Evolutionary conservation across 768 basidiomycete genomes (phyloP).

Genomic region (Podaxis pistillaris): DNA sequence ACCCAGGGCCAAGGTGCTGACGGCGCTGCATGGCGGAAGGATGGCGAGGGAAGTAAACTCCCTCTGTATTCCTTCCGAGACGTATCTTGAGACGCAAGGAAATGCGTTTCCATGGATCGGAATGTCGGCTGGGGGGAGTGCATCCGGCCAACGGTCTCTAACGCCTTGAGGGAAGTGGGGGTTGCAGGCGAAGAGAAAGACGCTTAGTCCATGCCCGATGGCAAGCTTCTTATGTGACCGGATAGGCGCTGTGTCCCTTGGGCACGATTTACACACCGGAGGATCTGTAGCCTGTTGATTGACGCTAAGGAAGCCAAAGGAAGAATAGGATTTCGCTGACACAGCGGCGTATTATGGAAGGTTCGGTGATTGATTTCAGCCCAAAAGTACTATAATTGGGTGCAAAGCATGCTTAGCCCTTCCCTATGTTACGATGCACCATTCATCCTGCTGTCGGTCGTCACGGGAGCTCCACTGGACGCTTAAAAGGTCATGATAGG

Average conservation of each 20-base stretch:
- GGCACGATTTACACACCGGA: not conserved
- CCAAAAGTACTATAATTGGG: not conserved
- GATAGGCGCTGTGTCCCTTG: not conserved
- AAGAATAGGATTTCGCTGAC: not conserved
- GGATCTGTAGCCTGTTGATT: not conserved
- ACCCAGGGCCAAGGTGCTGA: conserved; percentile 44
- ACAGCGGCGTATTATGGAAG: not conserved
- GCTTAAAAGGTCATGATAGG: too few relatives aligned
- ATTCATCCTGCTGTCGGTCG: too few relatives aligned
- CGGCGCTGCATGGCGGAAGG: conserved; percentile 38
- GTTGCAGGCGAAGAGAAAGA: not conserved
- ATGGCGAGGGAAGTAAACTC: conserved; percentile 27
- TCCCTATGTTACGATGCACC: too few relatives aligned
- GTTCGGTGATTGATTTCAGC: not conserved
- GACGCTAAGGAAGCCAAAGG: not conserved
- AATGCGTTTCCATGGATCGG: not conserved
- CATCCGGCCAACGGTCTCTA: not conserved
- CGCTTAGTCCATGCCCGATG: not conserved
- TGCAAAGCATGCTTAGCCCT: not conserved
- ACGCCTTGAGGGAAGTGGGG: not conserved
- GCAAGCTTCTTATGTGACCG: not conserved
- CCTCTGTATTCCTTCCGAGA: not conserved
- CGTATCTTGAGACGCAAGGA: not conserved
- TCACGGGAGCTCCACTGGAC: too few relatives aligned
- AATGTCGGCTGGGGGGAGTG: not conserved